Evolutionary conservation across 306 rosid genomes (phyloP), one percentile per base, ranked within the genome.

Genomic region (Lathyrus oleraceus): DNA sequence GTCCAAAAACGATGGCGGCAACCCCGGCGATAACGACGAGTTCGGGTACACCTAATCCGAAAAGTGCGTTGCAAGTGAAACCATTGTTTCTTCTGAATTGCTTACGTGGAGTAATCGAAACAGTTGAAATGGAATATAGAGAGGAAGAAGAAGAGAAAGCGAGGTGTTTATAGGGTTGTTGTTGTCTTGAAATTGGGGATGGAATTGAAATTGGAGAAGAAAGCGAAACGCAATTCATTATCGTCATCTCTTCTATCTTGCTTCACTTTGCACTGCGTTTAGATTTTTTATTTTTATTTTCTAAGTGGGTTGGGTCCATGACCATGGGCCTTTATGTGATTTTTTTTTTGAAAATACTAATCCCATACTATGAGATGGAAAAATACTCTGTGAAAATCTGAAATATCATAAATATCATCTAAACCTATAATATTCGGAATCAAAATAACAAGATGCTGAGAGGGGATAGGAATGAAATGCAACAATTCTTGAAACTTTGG

Each of bases 21-120:
- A 94, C 99, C 0, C 97, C 99, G 6, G 96, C 97, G 17, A 95
- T 95, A 14, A 95, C 96, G 5, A 58, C 96, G 27, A 95, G 85
- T 67, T 95, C 99, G 1, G 97, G 97, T 15, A 95, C 89, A 5
- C 99, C 99, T 60, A 95, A 81, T 19, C 99, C 99, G 42, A 95
- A 95, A 74, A 91, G 45, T 38, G 99, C 97, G 74, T 85, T 87
- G 84, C 96, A 91, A 48, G 77, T 87, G 11, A 94, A 40, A 48
- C 85, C 80, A 20, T 77, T 87, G 17, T 60, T 25, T 27, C 48
- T 66, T 40, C 30, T 16, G 8, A 15, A 9, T 49, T 16, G 70
- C 43, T 66, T 16, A 15, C 47, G 70, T 44, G 58, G 57, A 28
- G 2, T 71, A 45, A 65, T 5, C 3, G 70, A 0, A 30, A 32